Evolutionary conservation across 1,284 basidiomycete genomes (phyloP), one percentile per base, ranked within the genome.

Genomic region (Leccinum colubrinum): DNA sequence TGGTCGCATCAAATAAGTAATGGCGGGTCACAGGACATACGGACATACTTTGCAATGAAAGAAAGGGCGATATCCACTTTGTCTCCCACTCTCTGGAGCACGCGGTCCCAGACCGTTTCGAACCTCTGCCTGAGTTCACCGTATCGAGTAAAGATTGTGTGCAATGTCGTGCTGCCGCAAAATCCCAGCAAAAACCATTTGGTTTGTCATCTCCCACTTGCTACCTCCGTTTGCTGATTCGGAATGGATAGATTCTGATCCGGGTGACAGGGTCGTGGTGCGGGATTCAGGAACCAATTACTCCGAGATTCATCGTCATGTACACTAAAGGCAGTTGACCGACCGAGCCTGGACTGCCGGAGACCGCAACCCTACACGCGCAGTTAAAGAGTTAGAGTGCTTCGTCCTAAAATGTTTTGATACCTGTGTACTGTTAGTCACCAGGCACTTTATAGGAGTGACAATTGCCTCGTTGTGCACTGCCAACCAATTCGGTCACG

Each of bases 101-200:
- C 92, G 59, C 83, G 76, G 69, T 93, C 85, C 75, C 95, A 93
- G 1, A 91, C 81, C 20, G 80, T 78, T 74, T 96, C 93, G 71
- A 95, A 15, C 85, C 4, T 86, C 86, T 86, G 84, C 66, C 80
- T 81, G 46, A 79, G 81, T 51, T 87, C 86, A 2, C 86, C 86
- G 3, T 88, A 84, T 74, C 81, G 85, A 8, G 83, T 85, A 20
- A 81, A 82, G 77, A 78, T 88, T 63, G 83, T 81, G 4, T 87
- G 86, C 64, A 83, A 85, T 67, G 80, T 78, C 4, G 68, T 78
- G 33, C 76, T 84, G n/a, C 77, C 81, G 50, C 72, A 72, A 51
- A 57, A 70, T 53, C 58, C 58, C 7, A 63, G 62, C 51, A 69
- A 65, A 58, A 74, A 66, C 60, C 63, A 66, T 35, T 74, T 72